Base-by-base conservation (phyloP, 352 stramenopile species). In the Plasmopara viticola region DNA sequence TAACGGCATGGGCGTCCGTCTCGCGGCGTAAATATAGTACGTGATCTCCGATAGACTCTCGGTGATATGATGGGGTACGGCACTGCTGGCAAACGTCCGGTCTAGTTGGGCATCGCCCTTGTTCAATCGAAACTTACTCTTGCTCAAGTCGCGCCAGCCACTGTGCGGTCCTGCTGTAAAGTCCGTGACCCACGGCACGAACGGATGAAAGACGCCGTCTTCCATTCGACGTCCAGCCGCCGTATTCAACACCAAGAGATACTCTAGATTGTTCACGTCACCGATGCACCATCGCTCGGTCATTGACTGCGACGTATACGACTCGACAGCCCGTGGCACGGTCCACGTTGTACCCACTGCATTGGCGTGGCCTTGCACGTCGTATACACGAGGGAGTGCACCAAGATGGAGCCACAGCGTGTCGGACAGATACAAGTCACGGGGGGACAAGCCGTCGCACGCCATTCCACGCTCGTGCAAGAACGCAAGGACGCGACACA, bases 171-270 rank as follows among this genome's bases (percentile, higher is more conserved):
- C 55, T 28, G 40, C 51, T 4, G 60, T 79, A 53, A 98, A 97
- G 62, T 98, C 89, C 9, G 87, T 95, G 9, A 98, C 92, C 95
- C 95, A 98, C 0, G 95, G 95, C n/a, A 98, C 48, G 29, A 98
- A 87, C 0, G 92, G 87, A 59, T 98, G 93, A 54, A 95, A 95
- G 9, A 78, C 70, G 20, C 72, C 65, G 51, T 87, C 75, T 13
- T 86, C 63, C 74, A 89, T 61, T 13, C 77, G 78, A 37, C 94
- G 70, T 9, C 94, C 94, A 25, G 91, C 90, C 0, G 90, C 92
- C 33, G 64, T 67, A 58, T 98, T 98, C 2, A 98, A 54, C 7
- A 71, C 62, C 78, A 98, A 86, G 10, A 98, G 57, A 56, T 98
- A 98, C 44, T 97, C 92, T 31, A 96, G 93, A 50, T 98, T 98